A percentile compares a stretch with the other conserved stretches of the same genome.
phyloP scores from a whole-genome alignment of 108 stramenopile genomes.

The Nitzschia palea region DNA sequence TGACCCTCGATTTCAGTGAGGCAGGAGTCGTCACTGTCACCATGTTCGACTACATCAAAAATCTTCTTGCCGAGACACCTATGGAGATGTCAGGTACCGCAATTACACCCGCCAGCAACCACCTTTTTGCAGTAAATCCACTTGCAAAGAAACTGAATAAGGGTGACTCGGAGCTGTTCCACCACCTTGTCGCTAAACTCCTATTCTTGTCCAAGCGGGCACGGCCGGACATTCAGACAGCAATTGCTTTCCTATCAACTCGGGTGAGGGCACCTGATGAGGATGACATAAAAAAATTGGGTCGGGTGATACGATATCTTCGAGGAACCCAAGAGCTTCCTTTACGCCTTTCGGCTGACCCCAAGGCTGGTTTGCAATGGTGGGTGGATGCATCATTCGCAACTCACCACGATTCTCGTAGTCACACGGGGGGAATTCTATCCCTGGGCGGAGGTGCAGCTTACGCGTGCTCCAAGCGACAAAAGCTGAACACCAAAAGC shows the following conservation, averaged over 20 bases:
- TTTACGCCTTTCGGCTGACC: slow-evolving; percentile 23
- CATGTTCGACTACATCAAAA: slow-evolving; percentile 24
- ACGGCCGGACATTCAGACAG: background rate
- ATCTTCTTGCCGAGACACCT: slow-evolving; percentile 17
- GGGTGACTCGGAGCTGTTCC: background rate
- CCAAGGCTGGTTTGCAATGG: slow-evolving; percentile 5
- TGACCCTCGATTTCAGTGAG: slow-evolving; percentile 28
- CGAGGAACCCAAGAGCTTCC: slow-evolving; percentile 12
- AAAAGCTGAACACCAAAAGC: slow-evolving; percentile 42
- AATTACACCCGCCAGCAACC: background rate
- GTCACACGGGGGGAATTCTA: slow-evolving; percentile 27
- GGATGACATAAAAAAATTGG: background rate
- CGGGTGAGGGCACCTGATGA: background rate
- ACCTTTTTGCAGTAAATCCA: slow-evolving; percentile 24
- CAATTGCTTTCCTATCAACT: background rate
- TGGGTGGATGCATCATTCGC: slow-evolving; percentile 38
- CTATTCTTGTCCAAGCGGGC: background rate
- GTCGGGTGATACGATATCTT: slow-evolving; percentile 26
- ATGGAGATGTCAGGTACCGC: background rate
- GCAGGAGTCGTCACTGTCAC: slow-evolving; percentile 19
- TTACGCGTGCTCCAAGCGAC: slow-evolving; percentile 7
- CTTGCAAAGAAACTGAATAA: background rate
- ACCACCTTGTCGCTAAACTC: background rate
- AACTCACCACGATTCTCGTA: slow-evolving; percentile 21
- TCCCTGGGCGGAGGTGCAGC: slow-evolving; percentile 28